Conservation (phyloP, 768 basidiomycete species). For the Mycena maculata region DNA sequence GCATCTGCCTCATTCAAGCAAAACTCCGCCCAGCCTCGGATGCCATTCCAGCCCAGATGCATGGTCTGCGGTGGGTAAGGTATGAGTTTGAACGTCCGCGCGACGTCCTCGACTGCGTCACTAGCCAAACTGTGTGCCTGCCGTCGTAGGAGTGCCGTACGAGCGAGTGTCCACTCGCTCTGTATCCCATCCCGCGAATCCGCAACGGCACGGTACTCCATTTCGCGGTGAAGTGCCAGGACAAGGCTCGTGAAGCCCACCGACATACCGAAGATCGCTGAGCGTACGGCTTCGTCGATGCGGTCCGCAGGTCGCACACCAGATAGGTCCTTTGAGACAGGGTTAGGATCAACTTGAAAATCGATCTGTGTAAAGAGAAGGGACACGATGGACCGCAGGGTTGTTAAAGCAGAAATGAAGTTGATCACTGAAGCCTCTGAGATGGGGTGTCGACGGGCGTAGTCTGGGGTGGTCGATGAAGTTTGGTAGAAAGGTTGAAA, state of each 20-base stretch:
- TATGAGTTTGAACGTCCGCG: slow-evolving; percentile 1
- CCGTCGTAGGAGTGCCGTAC: slow-evolving; percentile 8
- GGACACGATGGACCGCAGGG: slow-evolving; percentile 20
- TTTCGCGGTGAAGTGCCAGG: slow-evolving; percentile 16
- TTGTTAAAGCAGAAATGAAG: slow-evolving; percentile 18
- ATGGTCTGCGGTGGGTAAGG: neutral
- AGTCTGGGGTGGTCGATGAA: slow-evolving; percentile 1
- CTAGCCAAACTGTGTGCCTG: slow-evolving; percentile 17
- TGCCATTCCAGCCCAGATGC: neutral
- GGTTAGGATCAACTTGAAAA: neutral
- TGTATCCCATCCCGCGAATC: neutral
- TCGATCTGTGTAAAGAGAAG: slow-evolving; percentile 8
- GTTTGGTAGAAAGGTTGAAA: neutral
- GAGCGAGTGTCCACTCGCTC: neutral
- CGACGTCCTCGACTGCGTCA: slow-evolving; percentile 5
- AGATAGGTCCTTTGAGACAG: neutral
- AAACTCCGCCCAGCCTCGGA: slow-evolving; percentile 22
- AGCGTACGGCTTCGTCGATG: neutral
- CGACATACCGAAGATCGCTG: slow-evolving; percentile 10
- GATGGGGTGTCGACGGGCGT: slow-evolving; percentile 19
- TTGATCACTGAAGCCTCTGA: slow-evolving; percentile 13
- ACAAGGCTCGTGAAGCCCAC: slow-evolving; percentile 7
- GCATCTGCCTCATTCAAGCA: slow-evolving; percentile 15
- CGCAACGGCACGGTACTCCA: slow-evolving; percentile 14
- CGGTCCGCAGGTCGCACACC: neutral